Evolutionary conservation across 1,284 basidiomycete species (phyloP).

Genomic region (Trametes polyzona): DNA sequence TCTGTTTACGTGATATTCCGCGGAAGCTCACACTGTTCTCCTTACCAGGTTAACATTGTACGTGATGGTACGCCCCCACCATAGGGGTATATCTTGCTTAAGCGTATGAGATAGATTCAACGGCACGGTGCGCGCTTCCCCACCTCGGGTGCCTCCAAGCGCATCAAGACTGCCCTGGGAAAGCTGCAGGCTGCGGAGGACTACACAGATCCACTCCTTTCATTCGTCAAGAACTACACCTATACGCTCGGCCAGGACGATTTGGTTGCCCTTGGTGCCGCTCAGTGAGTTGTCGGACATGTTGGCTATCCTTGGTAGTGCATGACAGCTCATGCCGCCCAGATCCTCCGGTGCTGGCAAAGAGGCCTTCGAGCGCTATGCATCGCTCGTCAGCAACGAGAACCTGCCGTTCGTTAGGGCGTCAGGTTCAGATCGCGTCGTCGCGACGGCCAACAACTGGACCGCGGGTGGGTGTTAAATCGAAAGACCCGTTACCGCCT

Average conservation of each 20-base stretch:
- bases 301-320: not conserved
- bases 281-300: slow-evolving; percentile 55
- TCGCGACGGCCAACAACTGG: slow-evolving; percentile 75
- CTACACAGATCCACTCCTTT: slow-evolving; percentile 52
- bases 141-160: slow-evolving; percentile 51
- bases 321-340: not conserved
- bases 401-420: slow-evolving; percentile 71
- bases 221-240: slow-evolving; percentile 66
- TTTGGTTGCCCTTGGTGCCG: slow-evolving; percentile 71
- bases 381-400: slow-evolving; percentile 45
- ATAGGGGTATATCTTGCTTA: not conserved
- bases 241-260: slow-evolving; percentile 64
- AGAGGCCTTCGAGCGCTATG: slow-evolving; percentile 56
- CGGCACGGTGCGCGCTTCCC: slow-evolving; percentile 85
- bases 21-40: not conserved
- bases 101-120: slow-evolving; percentile 60
- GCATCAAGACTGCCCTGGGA: slow-evolving; percentile 52
- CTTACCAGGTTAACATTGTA: slow-evolving; percentile 66
- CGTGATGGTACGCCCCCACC: slow-evolving; percentile 1
- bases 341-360: slow-evolving; percentile 54
- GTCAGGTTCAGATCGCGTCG: slow-evolving; percentile 62
- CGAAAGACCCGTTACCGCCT: too few species aligned
- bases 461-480: slow-evolving; percentile 53
- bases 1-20: too few species aligned
- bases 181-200: slow-evolving; percentile 53